Percentiles rank a stretch among this genome's conserved stretches.
phyloP scores from a whole-genome alignment of 352 stramenopile genomes.

The Globisporangium takayamanum region DNA sequence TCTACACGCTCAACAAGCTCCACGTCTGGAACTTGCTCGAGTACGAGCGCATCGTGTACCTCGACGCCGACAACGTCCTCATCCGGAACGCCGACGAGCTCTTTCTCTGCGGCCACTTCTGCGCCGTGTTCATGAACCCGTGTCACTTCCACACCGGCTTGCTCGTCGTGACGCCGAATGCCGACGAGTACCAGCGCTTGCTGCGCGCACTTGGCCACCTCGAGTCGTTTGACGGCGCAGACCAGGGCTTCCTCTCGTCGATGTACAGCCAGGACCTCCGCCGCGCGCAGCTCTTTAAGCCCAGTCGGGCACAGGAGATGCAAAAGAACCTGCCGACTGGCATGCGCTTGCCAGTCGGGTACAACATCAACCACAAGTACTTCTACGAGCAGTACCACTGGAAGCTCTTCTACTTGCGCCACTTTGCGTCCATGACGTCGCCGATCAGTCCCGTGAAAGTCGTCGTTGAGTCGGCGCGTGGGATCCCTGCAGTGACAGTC shows the following conservation, averaged over 20 bases:
- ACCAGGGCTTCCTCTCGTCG: slow-evolving; percentile 83
- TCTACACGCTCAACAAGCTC: slow-evolving; percentile 89
- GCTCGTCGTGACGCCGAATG: slow-evolving; percentile 75
- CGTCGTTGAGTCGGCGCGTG: slow-evolving; percentile 72
- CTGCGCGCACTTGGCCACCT: slow-evolving; percentile 50
- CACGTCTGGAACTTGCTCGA: slow-evolving; percentile 89
- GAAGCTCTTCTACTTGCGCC: slow-evolving; percentile 80
- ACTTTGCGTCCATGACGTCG: slow-evolving; percentile 85
- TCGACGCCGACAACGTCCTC: slow-evolving; percentile 89
- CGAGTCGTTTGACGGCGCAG: slow-evolving; percentile 73
- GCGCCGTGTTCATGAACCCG: slow-evolving; percentile 88
- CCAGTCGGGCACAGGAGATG: slow-evolving; percentile 27
- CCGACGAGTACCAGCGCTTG: slow-evolving; percentile 62
- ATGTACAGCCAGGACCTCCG: slow-evolving; percentile 83
- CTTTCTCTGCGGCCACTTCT: slow-evolving; percentile 83
- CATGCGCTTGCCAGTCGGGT: slow-evolving; percentile 80
- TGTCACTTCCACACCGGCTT: slow-evolving; percentile 88
- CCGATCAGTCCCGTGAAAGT: slow-evolving; percentile 81
- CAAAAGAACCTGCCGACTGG: slow-evolving; percentile 31
- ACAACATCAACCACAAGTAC: slow-evolving; percentile 91
- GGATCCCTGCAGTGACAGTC: slow-evolving; percentile 73
- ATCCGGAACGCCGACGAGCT: slow-evolving; percentile 87
- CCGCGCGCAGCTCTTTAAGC: slow-evolving; percentile 65
- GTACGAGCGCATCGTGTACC: slow-evolving; percentile 88
- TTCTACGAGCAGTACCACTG: slow-evolving; percentile 87